Base-by-base conservation (phyloP, 345 rosid genomes). In the Melaleuca quinquenervia region DNA sequence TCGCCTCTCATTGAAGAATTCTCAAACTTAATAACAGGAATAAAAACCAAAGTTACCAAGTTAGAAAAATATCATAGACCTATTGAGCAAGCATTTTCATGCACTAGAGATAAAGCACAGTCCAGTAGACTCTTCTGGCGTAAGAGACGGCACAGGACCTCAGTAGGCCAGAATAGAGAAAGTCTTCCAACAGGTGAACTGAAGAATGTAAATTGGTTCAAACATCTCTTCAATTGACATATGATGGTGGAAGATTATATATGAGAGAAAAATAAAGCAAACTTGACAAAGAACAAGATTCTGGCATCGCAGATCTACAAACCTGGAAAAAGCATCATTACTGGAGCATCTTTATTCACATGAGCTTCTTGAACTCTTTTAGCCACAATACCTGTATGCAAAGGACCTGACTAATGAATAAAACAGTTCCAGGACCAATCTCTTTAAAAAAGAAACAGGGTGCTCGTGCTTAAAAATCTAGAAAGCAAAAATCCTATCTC, bases 251-350 rank as follows among this genome's bases (percentile, higher is more conserved):
- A 64, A 32, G 76, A 15, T 45, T 32, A 29, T 9, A 14, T 64
- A 16, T 32, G 48, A 70, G 48, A 18, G 78, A 70, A 70, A 70
- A 70, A 70, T 21, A 5, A 70, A 70, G 22, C 24, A 70, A 36
- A 18, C 45, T 70, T 18, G 26, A 58, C 16, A 58, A 2, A 36
- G 48, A 36, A 70, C 11, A 70, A 70, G 78, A 5, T 70, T 70
- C 78, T 70, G 45, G 22, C 13, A 2, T 36, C 7, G 32, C 78
- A 36, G 78, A 70, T 36, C 11, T 70, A 70, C 78, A 70, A 87
- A 95, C 98, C 99, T 85, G 99, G 98, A 91, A 95, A 97, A 80
- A 97, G 95, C 98, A 96, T 92, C 90, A 95, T 94, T 85, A 93
- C 90, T 48, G 99, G 98, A 89, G 97, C 96, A 84, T 92, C 88